phyloP scores from a whole-genome alignment of 75 land plant genomes.

The Pseudotsuga menziesii region DNA sequence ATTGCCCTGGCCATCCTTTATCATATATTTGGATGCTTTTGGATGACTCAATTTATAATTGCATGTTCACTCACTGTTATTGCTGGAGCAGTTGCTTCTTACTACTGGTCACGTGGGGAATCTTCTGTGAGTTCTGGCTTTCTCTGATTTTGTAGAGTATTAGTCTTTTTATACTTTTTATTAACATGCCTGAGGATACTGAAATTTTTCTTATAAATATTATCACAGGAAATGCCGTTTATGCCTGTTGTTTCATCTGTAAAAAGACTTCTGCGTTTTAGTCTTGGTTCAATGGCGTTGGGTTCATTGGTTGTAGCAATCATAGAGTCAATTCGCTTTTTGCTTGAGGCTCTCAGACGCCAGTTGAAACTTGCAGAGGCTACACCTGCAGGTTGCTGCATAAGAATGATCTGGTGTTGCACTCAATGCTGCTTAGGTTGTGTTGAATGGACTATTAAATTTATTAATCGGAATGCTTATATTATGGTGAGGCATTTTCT shows the following conservation, averaged over 20 bases:
- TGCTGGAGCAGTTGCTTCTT: slow-evolving; percentile 95
- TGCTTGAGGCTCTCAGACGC: slow-evolving; percentile 68
- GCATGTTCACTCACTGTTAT: slow-evolving; percentile 83
- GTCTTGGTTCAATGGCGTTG: slow-evolving; percentile 85
- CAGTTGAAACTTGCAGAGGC: slow-evolving; percentile 49
- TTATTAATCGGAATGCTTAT: slow-evolving; percentile 84
- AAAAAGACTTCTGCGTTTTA: slow-evolving; percentile 68
- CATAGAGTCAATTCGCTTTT: slow-evolving; percentile 66
- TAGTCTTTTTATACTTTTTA: too few relatives aligned
- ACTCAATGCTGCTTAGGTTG: slow-evolving; percentile 57
- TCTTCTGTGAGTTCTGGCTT: slow-evolving; percentile 42
- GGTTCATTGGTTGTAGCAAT: slow-evolving; percentile 78
- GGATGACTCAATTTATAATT: slow-evolving; percentile 84
- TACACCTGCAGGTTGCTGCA: slow-evolving; percentile 41
- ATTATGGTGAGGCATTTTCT: slow-evolving; percentile 55
- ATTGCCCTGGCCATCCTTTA: slow-evolving; percentile 72
- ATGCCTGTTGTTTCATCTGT: slow-evolving; percentile 75
- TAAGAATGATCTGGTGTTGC: slow-evolving; percentile 29
- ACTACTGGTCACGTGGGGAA: slow-evolving; percentile 91
- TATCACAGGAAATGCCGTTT: slow-evolving; percentile 67
- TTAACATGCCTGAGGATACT: too few relatives aligned
- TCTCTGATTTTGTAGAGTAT: too few relatives aligned
- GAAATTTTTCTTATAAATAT: not conserved
- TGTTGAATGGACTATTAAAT: slow-evolving; percentile 80
- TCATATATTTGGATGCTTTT: slow-evolving; percentile 89